Percentiles rank a stretch among this genome's conserved stretches.
Evolutionary conservation across 2,329 filamentous ascomycete species (phyloP).

Genomic region (Fusarium nisikadoi): DNA sequence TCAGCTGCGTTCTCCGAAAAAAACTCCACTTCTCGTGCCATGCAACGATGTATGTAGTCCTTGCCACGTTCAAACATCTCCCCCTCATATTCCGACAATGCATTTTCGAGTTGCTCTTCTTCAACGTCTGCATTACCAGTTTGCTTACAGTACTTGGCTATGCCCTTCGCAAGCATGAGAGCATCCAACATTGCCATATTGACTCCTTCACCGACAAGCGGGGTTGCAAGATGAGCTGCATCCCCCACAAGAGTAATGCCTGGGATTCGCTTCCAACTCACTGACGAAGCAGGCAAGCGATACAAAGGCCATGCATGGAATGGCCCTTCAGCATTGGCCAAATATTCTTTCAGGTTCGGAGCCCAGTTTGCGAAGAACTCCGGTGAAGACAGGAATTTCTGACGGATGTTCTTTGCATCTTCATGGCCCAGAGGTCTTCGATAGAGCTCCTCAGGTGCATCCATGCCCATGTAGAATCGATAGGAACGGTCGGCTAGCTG

Average conservation of each 20-base stretch:
- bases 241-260: constrained; percentile 65
- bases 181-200: constrained; percentile 64
- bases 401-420: neutral
- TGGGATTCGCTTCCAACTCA: constrained; percentile 52
- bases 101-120: rapidly evolving
- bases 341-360: constrained; percentile 41
- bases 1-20: neutral
- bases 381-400: constrained; percentile 34
- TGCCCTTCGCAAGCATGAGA: constrained; percentile 52
- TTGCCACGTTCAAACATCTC: constrained; percentile 1
- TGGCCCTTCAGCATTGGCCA: constrained; percentile 29
- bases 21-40: neutral
- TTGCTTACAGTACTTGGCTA: constrained; percentile 31
- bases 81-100: neutral
- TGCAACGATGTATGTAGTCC: neutral
- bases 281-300: constrained; percentile 55
- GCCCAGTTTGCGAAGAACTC: constrained; percentile 44
- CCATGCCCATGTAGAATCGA: constrained; percentile 6
- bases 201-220: constrained; percentile 64
- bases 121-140: rapidly evolving
- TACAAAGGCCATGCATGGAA: constrained; percentile 43
- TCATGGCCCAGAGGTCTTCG: neutral
- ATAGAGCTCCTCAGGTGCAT: neutral
- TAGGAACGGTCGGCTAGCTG: constrained; percentile 4
- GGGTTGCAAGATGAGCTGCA: constrained; percentile 64